These are phyloP conservation scores for Aspergillus felis DNA, from an alignment of 2,329 filamentous ascomycete genomes.

Conservation along the genomic window DNA sequence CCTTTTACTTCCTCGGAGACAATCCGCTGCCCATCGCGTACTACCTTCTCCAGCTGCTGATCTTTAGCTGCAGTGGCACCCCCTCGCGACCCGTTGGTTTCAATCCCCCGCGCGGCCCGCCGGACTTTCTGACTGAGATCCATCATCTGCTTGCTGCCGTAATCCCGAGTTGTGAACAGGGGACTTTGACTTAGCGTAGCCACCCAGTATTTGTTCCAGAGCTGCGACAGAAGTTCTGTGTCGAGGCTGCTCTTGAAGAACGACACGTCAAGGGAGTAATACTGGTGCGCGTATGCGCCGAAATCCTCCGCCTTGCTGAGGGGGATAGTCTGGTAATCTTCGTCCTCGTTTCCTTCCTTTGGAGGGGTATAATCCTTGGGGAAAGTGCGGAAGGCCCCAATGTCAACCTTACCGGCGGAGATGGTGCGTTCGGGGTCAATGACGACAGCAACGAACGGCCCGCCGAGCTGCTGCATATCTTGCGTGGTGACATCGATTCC, in stretches of 20 bases:
- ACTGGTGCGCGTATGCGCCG: slow-evolving; percentile 82
- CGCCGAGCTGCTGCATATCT: slow-evolving; percentile 79
- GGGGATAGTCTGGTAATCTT: slow-evolving; percentile 60
- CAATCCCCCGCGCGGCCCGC: slow-evolving; percentile 52
- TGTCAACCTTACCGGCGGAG: slow-evolving; percentile 91
- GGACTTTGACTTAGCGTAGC: slow-evolving; percentile 90
- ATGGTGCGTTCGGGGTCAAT: slow-evolving; percentile 96
- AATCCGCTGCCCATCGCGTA: slow-evolving; percentile 55
- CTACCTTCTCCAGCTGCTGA: slow-evolving; percentile 49
- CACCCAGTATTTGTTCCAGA: slow-evolving; percentile 98
- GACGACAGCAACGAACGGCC: slow-evolving; percentile 92
- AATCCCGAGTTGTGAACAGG: slow-evolving; percentile 87
- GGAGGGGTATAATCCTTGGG: slow-evolving; percentile 66
- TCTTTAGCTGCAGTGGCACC: slow-evolving; percentile 36
- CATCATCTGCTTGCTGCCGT: slow-evolving; percentile 84
- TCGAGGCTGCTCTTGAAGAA: slow-evolving; percentile 95
- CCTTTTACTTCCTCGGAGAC: slow-evolving; percentile 51
- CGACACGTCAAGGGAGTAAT: slow-evolving; percentile 87
- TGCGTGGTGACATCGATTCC: slow-evolving; percentile 95
- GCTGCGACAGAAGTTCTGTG: slow-evolving; percentile 73
- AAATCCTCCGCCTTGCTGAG: slow-evolving; percentile 95
- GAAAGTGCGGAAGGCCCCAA: slow-evolving; percentile 92
- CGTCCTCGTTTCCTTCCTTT: slow-evolving; percentile 43
- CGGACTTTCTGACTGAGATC: slow-evolving; percentile 81
- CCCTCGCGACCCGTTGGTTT: slow-evolving; percentile 27